A percentile compares a stretch with the other conserved stretches of the same genome.
Conservation (phyloP, 441 rosid genomes). For the Populus hybrid region DNA sequence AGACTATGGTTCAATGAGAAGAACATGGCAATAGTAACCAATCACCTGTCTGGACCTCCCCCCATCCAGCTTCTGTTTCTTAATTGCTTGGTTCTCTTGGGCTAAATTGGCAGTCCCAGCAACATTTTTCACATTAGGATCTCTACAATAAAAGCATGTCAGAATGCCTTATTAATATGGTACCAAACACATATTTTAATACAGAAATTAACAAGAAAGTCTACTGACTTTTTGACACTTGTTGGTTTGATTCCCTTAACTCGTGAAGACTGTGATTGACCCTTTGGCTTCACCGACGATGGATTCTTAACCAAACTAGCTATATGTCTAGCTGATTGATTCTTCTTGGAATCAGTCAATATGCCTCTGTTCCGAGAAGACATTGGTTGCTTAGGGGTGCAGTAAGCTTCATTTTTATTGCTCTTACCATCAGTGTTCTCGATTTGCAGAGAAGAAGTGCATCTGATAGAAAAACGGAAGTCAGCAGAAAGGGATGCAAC, state of each 20-base stretch:
- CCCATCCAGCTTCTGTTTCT: slow-evolving; percentile 91
- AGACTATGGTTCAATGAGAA: background rate
- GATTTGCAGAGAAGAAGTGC: slow-evolving; percentile 11
- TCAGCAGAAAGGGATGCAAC: slow-evolving; percentile 15
- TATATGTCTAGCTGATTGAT: slow-evolving; percentile 57
- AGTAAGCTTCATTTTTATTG: slow-evolving; percentile 35
- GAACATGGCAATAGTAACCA: background rate
- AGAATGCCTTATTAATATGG: background rate
- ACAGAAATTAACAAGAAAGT: slow-evolving; percentile 7
- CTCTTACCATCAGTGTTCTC: slow-evolving; percentile 33
- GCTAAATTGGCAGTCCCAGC: slow-evolving; percentile 50
- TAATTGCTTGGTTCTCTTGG: slow-evolving; percentile 92
- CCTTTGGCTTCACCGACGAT: slow-evolving; percentile 50
- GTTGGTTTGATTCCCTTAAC: slow-evolving; percentile 40
- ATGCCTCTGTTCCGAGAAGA: slow-evolving; percentile 37
- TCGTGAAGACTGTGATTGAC: slow-evolving; percentile 50
- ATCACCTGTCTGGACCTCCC: slow-evolving; percentile 88
- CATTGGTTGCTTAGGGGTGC: slow-evolving; percentile 58
- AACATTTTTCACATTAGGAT: slow-evolving; percentile 24
- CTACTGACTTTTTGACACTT: slow-evolving; percentile 42
- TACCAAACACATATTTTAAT: background rate
- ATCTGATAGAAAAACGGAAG: slow-evolving; percentile 19
- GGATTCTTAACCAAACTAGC: slow-evolving; percentile 59
- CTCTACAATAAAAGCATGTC: slow-evolving; percentile 31
- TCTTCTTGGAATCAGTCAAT: slow-evolving; percentile 53